Percentiles rank a stretch among this genome's conserved stretches.
Evolutionary conservation across 495 filamentous ascomycete genomes (phyloP).

Genomic region (Aspergillus cristatus): DNA sequence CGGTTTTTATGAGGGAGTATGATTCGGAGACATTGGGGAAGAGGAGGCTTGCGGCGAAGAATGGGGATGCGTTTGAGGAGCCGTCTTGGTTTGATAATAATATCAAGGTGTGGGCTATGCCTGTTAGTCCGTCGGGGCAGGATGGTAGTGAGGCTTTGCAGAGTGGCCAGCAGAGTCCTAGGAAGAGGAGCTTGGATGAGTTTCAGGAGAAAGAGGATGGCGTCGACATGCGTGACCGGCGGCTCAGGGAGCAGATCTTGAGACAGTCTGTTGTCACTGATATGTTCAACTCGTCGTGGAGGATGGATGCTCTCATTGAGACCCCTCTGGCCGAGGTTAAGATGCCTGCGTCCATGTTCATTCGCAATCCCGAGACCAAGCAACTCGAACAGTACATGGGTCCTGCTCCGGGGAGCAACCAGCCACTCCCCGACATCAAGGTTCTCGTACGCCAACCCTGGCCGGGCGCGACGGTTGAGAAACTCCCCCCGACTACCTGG

Average conservation of each 20-base stretch:
- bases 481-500: slow-evolving; percentile 56
- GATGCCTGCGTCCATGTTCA: slow-evolving; percentile 59
- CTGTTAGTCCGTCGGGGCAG: slow-evolving; percentile 31
- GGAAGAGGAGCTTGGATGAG: slow-evolving; percentile 57
- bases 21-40: slow-evolving; percentile 28
- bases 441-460: slow-evolving; percentile 74
- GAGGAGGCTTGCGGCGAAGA: slow-evolving; percentile 1
- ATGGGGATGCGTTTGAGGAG: slow-evolving; percentile 28
- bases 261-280: slow-evolving; percentile 53
- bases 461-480: slow-evolving; percentile 59
- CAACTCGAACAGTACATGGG: slow-evolving; percentile 57
- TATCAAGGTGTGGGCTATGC: slow-evolving; percentile 76
- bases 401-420: slow-evolving; percentile 44
- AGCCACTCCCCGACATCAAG: slow-evolving; percentile 51
- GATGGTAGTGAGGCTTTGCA: slow-evolving; percentile 2
- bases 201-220: slow-evolving; percentile 26
- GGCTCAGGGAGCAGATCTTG: slow-evolving; percentile 37
- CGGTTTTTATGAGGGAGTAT: slow-evolving; percentile 58
- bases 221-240: slow-evolving; percentile 10
- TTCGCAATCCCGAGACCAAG: slow-evolving; percentile 55
- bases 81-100: slow-evolving; percentile 68
- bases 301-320: slow-evolving; percentile 56
- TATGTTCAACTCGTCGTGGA: slow-evolving; percentile 81
- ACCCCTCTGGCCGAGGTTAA: slow-evolving; percentile 54
- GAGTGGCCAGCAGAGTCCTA: slow-evolving; percentile 24